These are phyloP conservation scores for Colletotrichum orbiculare DNA, from an alignment of 2,329 filamentous ascomycete species.

Conservation along the genomic window DNA sequence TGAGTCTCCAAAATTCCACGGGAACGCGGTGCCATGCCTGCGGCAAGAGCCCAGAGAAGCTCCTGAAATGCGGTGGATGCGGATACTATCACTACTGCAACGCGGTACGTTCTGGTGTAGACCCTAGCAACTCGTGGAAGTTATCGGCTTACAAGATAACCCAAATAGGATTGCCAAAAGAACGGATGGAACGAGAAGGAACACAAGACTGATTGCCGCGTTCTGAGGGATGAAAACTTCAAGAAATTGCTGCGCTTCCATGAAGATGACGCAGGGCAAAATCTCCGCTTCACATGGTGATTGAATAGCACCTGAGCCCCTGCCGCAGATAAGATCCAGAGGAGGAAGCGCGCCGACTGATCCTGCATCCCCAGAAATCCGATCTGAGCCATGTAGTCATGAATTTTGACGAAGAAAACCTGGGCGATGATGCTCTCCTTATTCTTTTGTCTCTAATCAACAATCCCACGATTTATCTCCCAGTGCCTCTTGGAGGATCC, in stretches of 20 bases:
- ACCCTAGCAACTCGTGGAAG: not conserved
- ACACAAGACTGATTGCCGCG: not conserved
- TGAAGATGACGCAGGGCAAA: not conserved
- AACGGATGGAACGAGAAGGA: not conserved
- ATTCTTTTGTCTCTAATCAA: no score
- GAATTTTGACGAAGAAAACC: no score
- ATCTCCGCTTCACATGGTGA: no score
- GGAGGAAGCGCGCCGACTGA: no score
- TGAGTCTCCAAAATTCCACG: not conserved
- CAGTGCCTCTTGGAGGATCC: no score
- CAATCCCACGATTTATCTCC: no score
- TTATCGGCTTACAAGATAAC: not conserved
- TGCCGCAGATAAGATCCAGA: no score
- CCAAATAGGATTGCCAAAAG: conserved; percentile 2
- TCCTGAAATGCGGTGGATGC: conserved; percentile 7
- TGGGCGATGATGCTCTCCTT: no score
- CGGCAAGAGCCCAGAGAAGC: not conserved
- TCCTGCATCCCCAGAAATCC: no score
- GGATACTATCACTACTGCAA: conserved; percentile 3
- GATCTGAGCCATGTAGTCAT: no score
- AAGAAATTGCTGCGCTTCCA: not conserved
- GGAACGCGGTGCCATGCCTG: conserved; percentile 1
- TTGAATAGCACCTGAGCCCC: no score
- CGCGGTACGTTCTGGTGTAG: not conserved
- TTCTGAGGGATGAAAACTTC: not conserved